These are phyloP conservation scores for Xylaria sp. DNA, from an alignment of 495 filamentous ascomycete genomes.

Conservation along the genomic window DNA sequence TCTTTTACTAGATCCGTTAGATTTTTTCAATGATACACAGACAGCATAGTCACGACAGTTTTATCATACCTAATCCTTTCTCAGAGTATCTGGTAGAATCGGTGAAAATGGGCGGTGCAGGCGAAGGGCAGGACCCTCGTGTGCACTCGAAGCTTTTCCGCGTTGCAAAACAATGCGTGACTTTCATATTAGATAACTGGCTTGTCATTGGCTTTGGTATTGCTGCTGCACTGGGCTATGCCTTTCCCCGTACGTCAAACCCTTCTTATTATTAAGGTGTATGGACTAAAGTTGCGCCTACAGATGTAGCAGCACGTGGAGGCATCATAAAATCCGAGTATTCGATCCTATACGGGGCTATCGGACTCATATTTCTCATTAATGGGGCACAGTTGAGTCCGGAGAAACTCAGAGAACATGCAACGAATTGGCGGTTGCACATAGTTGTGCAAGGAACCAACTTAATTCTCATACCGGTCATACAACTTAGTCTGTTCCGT, in stretches of 20 bases:
- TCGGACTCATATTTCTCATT: conserved; percentile 62
- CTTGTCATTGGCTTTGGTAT: conserved; percentile 62
- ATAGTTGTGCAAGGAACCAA: conserved; percentile 58
- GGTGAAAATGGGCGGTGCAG: not conserved
- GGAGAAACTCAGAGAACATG: conserved; percentile 57
- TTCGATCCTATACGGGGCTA: conserved; percentile 60
- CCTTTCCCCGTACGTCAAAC: conserved; percentile 51
- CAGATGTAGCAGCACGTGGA: conserved; percentile 59
- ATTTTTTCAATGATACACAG: not conserved
- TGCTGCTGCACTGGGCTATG: conserved; percentile 58
- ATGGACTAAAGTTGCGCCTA: conserved; percentile 12
- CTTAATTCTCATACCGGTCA: conserved; percentile 58
- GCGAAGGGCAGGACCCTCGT: conserved; percentile 26
- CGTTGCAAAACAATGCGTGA: conserved; percentile 30
- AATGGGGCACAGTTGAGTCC: conserved; percentile 61
- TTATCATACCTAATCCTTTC: not conserved
- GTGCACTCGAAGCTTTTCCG: conserved; percentile 29
- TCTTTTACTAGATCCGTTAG: not conserved
- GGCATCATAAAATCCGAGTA: conserved; percentile 61
- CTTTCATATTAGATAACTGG: conserved; percentile 60
- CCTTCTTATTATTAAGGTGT: not conserved
- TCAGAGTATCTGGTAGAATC: not conserved
- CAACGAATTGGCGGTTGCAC: conserved; percentile 61
- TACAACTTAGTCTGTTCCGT: conserved; percentile 41
- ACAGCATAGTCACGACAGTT: not conserved